Percentiles rank a stretch among this genome's conserved stretches.
Evolutionary conservation across 805 yeast genomes (phyloP).

Genomic region (Candida ulmi): DNA sequence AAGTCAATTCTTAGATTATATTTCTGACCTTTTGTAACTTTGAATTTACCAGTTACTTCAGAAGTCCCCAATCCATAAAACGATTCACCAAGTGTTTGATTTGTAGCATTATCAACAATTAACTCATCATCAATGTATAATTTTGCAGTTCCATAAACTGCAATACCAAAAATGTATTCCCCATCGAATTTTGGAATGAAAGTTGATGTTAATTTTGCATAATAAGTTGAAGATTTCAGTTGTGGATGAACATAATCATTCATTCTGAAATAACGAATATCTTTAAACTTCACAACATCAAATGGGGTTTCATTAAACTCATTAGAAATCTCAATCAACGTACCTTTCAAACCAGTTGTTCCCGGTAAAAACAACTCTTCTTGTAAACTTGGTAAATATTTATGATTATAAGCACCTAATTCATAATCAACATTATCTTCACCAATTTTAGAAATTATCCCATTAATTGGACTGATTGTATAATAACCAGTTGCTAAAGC

Average conservation of each 20-base stretch:
- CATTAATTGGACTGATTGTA: slow-evolving; percentile 44
- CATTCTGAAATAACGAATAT: slow-evolving; percentile 16
- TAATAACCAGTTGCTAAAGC: slow-evolving; percentile 46
- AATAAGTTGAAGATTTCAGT: slow-evolving; percentile 12
- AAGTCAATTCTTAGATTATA: slow-evolving; percentile 44
- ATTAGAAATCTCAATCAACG: slow-evolving; percentile 20
- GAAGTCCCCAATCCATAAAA: slow-evolving; percentile 52
- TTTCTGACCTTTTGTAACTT: slow-evolving; percentile 36
- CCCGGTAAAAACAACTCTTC: slow-evolving; percentile 16
- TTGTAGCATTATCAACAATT: slow-evolving; percentile 50
- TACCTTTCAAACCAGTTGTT: slow-evolving; percentile 20
- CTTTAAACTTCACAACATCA: slow-evolving; percentile 24
- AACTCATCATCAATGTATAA: slow-evolving; percentile 46
- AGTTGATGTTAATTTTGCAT: slow-evolving; percentile 40
- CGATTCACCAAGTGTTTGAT: slow-evolving; percentile 42
- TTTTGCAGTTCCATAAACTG: slow-evolving; percentile 50
- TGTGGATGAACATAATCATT: slow-evolving; percentile 26
- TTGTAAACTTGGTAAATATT: slow-evolving; percentile 29
- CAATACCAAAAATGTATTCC: slow-evolving; percentile 45
- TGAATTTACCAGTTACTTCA: slow-evolving; percentile 37
- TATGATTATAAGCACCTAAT: slow-evolving; percentile 31
- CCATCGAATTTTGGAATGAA: slow-evolving; percentile 43
- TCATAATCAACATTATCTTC: slow-evolving; percentile 21
- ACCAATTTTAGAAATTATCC: slow-evolving; percentile 28
- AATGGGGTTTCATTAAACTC: slow-evolving; percentile 20